Evolutionary conservation across 352 stramenopile genomes (phyloP).

Genomic region (Globisporangium camurandrum): DNA sequence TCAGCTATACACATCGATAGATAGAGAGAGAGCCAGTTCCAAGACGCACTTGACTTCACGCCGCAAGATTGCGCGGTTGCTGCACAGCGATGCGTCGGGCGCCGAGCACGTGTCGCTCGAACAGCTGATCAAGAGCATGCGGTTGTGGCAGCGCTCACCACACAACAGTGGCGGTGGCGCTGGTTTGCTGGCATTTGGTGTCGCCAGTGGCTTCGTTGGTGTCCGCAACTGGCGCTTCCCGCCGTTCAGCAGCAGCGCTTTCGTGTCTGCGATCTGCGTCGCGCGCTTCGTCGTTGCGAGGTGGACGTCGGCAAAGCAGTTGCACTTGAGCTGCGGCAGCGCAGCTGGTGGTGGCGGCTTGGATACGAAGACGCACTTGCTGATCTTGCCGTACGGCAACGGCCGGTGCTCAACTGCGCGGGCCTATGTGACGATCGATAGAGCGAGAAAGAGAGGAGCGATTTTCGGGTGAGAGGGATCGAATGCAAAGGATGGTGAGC

Average conservation of each 20-base stretch:
- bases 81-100: constrained; percentile 51
- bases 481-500: too few relatives aligned
- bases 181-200: neutral
- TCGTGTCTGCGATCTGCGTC: constrained; percentile 38
- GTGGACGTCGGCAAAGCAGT: constrained; percentile 52
- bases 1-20: neutral
- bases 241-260: constrained; percentile 16
- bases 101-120: constrained; percentile 71
- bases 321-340: constrained; percentile 67
- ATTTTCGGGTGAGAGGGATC: too few relatives aligned
- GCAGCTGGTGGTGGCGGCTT: constrained; percentile 42
- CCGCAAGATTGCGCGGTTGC: constrained; percentile 67
- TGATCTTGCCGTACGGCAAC: constrained; percentile 54
- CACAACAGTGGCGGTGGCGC: constrained; percentile 17
- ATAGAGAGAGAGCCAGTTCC: neutral
- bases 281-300: constrained; percentile 35
- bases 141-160: constrained; percentile 72
- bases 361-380: constrained; percentile 69
- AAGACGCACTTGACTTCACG: constrained; percentile 44
- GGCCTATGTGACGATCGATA: too few relatives aligned
- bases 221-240: constrained; percentile 6
- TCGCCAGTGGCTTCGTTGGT: neutral
- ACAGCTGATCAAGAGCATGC: constrained; percentile 81
- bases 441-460: too few relatives aligned
- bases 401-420: constrained; percentile 41